Base-by-base conservation (phyloP, 1,284 basidiomycete genomes). In the Melampsora americana region DNA sequence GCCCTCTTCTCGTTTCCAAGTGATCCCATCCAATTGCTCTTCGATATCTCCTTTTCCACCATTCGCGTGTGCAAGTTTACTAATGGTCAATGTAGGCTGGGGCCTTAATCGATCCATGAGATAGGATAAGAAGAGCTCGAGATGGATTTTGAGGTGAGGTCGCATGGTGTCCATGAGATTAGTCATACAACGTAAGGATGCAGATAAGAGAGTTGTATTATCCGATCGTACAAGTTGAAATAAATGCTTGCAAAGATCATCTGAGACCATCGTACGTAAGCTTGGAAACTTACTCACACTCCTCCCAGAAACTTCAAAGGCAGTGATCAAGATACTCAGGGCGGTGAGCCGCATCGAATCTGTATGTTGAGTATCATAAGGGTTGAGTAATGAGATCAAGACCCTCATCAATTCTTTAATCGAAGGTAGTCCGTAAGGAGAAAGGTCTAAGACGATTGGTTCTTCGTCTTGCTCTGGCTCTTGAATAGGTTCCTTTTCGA, bases 201-300 rank as follows among this genome's bases (percentile, higher is more conserved):
- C 86, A 53, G 92, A 89, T 12, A 98, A 87, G 59, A 99, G 87
- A 62, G 87, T 86, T 1, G 88, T 86, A 77, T 93, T 92, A 79
- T 97, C 94, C 5, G 93, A 93, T 53, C 93, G 88, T 11, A 93
- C 93, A 20, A 97, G 88, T 84, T 93, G 90, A 86, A 99, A 97
- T 48, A 99, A 88, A 81, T 92, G 93, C 83, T 96, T 95, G 87
- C 95, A 98, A 0, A 93, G 93, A 77, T 91, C 88, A 82, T 99
- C 96, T 35, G 92, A 85, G 64, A 95, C 85, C 77, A 95, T 86
- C 3, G 86, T 84, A 69, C 88, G 85, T 53, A 95, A 84, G 1
- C 91, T 90, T 3, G 90, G 88, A 81, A 90, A 84, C 80, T 84
- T 69, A 78, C 82, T 81, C 74, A 99, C 88, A 60, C 87, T 87